A percentile compares a stretch with the other conserved stretches of the same genome.
Conservation (phyloP, 1,284 basidiomycete species). For the Ganoderma leucocontextum region DNA sequence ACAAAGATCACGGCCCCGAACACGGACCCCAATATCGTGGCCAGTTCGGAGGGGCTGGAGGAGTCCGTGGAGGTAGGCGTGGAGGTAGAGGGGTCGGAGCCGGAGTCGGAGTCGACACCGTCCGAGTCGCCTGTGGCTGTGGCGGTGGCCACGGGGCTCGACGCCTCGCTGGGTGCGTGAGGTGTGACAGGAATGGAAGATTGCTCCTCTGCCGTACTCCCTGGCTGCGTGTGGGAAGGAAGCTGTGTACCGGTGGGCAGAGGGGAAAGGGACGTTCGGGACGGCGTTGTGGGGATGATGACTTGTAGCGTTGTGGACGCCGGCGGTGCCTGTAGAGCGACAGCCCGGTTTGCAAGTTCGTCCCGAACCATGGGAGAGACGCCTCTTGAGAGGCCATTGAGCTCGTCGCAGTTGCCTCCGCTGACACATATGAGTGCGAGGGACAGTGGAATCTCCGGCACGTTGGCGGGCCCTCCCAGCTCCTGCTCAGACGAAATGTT, state of each 20-base stretch:
- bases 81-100: neutral
- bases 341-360: neutral
- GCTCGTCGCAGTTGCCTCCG: neutral
- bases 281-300: neutral
- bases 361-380: neutral
- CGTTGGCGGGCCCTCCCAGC: neutral
- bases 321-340: neutral
- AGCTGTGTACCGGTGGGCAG: neutral
- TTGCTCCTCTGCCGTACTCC: neutral
- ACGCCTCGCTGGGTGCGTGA: neutral
- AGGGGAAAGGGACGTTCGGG: neutral
- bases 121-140: neutral
- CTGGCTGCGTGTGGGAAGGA: neutral
- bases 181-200: neutral
- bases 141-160: neutral
- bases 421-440: neutral
- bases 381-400: neutral
- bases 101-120: neutral
- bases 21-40: neutral
- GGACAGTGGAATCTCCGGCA: neutral
- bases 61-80: conserved; percentile 3
- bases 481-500: neutral
- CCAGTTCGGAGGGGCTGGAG: neutral
- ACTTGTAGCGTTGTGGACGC: neutral
- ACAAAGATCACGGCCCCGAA: neutral